phyloP scores from a whole-genome alignment of 2,329 filamentous ascomycete genomes.

The Pseudopithomyces maydicus region DNA sequence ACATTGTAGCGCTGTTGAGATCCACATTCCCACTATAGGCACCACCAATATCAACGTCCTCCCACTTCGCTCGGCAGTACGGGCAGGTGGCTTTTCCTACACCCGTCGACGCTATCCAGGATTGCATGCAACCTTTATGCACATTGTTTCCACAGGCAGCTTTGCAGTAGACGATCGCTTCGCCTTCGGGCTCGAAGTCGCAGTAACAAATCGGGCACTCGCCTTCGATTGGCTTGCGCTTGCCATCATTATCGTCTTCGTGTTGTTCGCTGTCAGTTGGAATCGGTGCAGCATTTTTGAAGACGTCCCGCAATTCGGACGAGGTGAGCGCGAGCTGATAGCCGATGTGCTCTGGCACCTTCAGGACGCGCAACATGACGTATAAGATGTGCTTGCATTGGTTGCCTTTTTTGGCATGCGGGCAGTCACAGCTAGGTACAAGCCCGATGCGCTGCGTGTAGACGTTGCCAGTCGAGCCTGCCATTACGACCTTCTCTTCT shows the following conservation, averaged over 20 bases:
- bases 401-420: slow-evolving; percentile 59
- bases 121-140: slow-evolving; percentile 62
- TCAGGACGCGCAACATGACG: slow-evolving; percentile 63
- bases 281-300: slow-evolving; percentile 58
- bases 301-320: slow-evolving; percentile 62
- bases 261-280: slow-evolving; percentile 46
- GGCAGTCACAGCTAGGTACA: slow-evolving; percentile 60
- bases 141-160: slow-evolving; percentile 67
- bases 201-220: slow-evolving; percentile 65
- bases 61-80: slow-evolving; percentile 65
- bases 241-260: slow-evolving; percentile 47
- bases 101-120: slow-evolving; percentile 50
- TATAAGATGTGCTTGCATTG: slow-evolving; percentile 71
- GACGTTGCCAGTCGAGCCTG: slow-evolving; percentile 66
- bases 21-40: slow-evolving; percentile 49
- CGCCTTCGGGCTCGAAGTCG: slow-evolving; percentile 41
- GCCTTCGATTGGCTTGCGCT: slow-evolving; percentile 64
- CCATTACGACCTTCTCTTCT: slow-evolving; percentile 61
- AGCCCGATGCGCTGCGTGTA: slow-evolving; percentile 62
- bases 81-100: slow-evolving; percentile 60
- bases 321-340: slow-evolving; percentile 67
- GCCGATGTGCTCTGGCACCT: slow-evolving; percentile 59
- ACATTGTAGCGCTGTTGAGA: slow-evolving; percentile 47
- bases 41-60: slow-evolving; percentile 47
- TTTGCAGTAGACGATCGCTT: slow-evolving; percentile 58